These are phyloP conservation scores for Hansenula anomala DNA, from an alignment of 1,139 yeast species.

Conservation along the genomic window DNA sequence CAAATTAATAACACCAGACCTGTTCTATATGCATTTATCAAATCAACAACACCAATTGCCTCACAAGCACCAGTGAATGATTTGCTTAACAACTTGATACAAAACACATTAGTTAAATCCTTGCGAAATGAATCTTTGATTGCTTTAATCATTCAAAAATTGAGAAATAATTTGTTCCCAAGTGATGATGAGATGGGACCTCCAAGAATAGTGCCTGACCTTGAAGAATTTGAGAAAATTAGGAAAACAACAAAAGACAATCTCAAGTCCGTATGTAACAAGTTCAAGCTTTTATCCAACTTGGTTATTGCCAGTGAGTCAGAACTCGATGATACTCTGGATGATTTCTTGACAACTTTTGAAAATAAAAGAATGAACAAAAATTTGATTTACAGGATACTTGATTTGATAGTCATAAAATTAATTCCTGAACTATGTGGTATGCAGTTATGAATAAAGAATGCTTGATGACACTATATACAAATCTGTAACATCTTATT, in stretches of 20 bases:
- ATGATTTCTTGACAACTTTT: conserved; percentile 30
- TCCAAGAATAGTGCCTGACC: conserved; percentile 25
- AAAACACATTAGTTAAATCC: conserved; percentile 16
- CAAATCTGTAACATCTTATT: not conserved
- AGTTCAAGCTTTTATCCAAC: conserved; percentile 11
- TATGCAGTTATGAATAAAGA: not conserved
- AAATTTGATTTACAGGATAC: conserved; percentile 31
- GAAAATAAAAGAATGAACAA: conserved; percentile 34
- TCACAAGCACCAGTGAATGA: conserved; percentile 10
- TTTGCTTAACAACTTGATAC: conserved; percentile 22
- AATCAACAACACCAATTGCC: conserved; percentile 13
- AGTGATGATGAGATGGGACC: conserved; percentile 37
- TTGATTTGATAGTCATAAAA: conserved; percentile 32
- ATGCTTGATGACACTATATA: too few relatives aligned
- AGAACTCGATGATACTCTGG: conserved; percentile 24
- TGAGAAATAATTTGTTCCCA: conserved; percentile 32
- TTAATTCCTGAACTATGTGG: conserved; percentile 34
- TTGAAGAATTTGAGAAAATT: conserved; percentile 16
- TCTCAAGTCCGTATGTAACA: conserved; percentile 14
- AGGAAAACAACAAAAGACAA: conserved; percentile 13
- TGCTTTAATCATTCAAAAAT: conserved; percentile 21
- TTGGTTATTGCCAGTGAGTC: conserved; percentile 20
- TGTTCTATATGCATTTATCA: conserved; percentile 23
- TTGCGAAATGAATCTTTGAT: conserved; percentile 19
- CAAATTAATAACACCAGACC: conserved; percentile 16